Conservation (phyloP, 352 stramenopile genomes). For the Globisporangium megalacanthum region DNA sequence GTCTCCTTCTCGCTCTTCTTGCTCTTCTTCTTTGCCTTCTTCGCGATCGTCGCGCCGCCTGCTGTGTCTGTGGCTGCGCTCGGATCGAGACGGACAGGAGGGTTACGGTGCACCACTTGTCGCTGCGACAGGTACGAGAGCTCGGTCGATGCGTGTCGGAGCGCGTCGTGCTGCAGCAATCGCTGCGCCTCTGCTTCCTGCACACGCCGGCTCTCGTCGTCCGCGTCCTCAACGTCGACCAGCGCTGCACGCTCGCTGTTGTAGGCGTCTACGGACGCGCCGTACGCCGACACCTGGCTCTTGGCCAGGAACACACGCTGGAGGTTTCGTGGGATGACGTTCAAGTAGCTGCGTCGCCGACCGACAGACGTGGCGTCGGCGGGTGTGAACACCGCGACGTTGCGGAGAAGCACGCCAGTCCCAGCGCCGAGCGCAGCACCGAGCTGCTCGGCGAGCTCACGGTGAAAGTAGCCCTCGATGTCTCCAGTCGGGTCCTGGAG, state of each 20-base stretch:
- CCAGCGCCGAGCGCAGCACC: conserved; percentile 46
- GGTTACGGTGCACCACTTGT: conserved; percentile 72
- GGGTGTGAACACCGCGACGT: conserved; percentile 65
- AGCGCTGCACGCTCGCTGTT: conserved; percentile 31
- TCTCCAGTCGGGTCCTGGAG: conserved; percentile 70
- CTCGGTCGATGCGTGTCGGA: conserved; percentile 60
- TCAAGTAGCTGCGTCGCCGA: conserved; percentile 56
- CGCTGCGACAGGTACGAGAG: conserved; percentile 72
- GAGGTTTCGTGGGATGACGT: conserved; percentile 65
- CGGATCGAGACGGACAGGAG: conserved; percentile 31
- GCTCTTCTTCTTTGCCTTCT: conserved; percentile 27
- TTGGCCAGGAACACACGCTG: conserved; percentile 44
- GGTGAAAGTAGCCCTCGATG: conserved; percentile 80
- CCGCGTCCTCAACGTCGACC: conserved; percentile 22
- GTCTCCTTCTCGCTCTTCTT: conserved; percentile 24
- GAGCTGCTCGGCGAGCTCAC: conserved; percentile 68
- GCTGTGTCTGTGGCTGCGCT: conserved; percentile 6
- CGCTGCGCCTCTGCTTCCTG: conserved; percentile 27
- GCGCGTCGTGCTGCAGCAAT: conserved; percentile 36
- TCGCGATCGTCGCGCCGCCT: background rate
- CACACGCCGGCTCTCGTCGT: conserved; percentile 12
- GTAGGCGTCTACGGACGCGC: conserved; percentile 39
- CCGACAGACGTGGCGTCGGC: conserved; percentile 41
- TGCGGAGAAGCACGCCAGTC: conserved; percentile 48
- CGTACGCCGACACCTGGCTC: conserved; percentile 17